Base-by-base conservation (phyloP, 2,329 filamentous ascomycete species). In the Clonostachys byssicola region DNA sequence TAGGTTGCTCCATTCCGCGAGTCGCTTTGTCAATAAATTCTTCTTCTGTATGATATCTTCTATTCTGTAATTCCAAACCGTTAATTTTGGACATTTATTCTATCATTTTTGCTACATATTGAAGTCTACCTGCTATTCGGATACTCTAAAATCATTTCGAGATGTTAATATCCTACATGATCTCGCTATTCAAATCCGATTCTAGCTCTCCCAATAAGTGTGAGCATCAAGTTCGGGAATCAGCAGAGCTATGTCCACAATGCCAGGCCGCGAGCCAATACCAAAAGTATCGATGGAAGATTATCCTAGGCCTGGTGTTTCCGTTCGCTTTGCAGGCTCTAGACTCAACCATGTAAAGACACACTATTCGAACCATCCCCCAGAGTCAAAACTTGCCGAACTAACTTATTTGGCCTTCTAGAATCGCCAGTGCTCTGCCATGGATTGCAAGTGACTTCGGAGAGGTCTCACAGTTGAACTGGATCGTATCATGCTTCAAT, bases 401-500 rank as follows among this genome's bases (percentile, higher is more conserved):
- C 52, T 52, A 16, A 54, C 49, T 18, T 12, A 41, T 5, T 30
- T 34, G 17, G 14, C 18, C 18, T 8, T 17, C 35, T 4, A 66
- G 64, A 12, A 62, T 68, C 34, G 64, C 65, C 6, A 66, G 62
- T 33, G 65, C 65, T 5, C 50, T 68, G 18, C 64, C 64, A 0
- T 80, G 75, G 52, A 87, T 88, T 43, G 83, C 83, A 4, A 70
- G 75, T 1, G 79, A 87, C 56, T 88, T 88, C 60, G 75, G 72
- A 50, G 60, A 81, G 56, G 58, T 81, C 5, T 71, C 76, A 16
- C 76, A 84, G 54, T 70, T 85, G 3, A 86, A 85, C 56, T 87
- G 83, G 82, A 85, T 89, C 56, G 78, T 87, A 16, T 83, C 84
- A 1, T 72, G 82, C 7, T 88, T 86, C 62, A 87, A 83, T 45